Evolutionary conservation across 106 monocot species (phyloP).

Genomic region (Posidonia australis): DNA sequence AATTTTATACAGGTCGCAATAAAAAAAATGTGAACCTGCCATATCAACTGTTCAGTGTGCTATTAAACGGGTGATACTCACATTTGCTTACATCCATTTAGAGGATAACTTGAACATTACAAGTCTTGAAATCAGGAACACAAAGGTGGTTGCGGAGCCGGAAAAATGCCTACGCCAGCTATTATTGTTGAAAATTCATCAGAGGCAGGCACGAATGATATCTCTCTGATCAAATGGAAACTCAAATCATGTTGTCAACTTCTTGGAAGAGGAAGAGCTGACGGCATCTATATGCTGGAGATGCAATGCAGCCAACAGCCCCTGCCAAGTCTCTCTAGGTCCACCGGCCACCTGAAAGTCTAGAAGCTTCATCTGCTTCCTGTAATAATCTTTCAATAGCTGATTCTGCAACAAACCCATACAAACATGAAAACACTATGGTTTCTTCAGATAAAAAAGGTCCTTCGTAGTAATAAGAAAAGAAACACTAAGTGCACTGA

Average conservation of each 20-base stretch:
- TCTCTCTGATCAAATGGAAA: too few species aligned
- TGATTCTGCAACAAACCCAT: constrained; percentile 30
- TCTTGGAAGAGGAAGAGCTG: constrained; percentile 31
- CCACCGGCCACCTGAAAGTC: constrained; percentile 51
- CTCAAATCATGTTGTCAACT: constrained; percentile 33
- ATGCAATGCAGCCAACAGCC: constrained; percentile 68
- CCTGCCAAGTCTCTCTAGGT: constrained; percentile 56
- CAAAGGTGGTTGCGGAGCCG: neutral
- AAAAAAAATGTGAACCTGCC: too few species aligned
- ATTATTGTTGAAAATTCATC: neutral
- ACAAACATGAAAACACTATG: neutral
- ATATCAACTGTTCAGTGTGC: too few species aligned
- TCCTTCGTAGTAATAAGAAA: neutral
- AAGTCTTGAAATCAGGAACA: too few species aligned
- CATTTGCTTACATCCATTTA: too few species aligned
- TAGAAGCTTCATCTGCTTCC: constrained; percentile 65
- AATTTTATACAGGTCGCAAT: too few species aligned
- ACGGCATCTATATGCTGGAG: constrained; percentile 53
- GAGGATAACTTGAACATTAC: too few species aligned
- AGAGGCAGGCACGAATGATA: neutral
- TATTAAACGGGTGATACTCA: too few species aligned
- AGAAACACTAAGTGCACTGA: too few species aligned
- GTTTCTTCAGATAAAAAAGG: too few species aligned
- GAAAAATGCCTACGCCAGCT: neutral
- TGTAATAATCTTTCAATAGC: constrained; percentile 73